Base-by-base conservation (phyloP, 345 rosid species). In the Gossypium turneri region DNA sequence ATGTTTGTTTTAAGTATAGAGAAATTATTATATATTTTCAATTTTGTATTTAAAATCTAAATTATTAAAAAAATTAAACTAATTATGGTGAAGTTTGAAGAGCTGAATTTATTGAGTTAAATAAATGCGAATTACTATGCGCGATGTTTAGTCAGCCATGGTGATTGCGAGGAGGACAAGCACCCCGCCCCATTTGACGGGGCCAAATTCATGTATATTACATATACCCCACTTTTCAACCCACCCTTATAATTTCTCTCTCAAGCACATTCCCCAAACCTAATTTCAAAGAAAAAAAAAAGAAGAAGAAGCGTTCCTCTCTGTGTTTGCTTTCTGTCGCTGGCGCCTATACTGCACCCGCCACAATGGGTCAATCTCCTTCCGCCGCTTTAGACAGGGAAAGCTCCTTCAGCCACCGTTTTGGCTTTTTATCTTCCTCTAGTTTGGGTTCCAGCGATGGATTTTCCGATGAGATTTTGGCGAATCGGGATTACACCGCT, bases 361-460 rank as follows among this genome's bases (percentile, higher is more conserved):
- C 72, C 52, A 13, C n/a, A 44, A 90, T 90, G 94, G 92, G 92
- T 62, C 92, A 90, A 76, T 75, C 87, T 45, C 55, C 86, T 43
- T 90, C 94, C 67, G 73, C 85, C 41, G 34, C 79, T 19, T 57
- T 71, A 50, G 85, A 77, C 47, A 20, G 75, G 27, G 59, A 59
- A 2, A 63, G 24, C 72, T 73, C 76, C 76, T 52, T 67, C 80
- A 82, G 65, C 29, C 16, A 69, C 1, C 77, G 77, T 45, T 56
- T 75, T 29, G 60, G 82, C 70, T 27, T 75, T 43, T 70, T 72
- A 56, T 62, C 82, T 9, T 51, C 83, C 16, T 71, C 84, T 67
- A 60, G 64, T 57, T 15, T 77, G 20, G 11, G 72, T 50, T 48
- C 74, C 29, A 55, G 66, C 50, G 74, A 62, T 34, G 83, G 77